Conservation (phyloP, 805 yeast species). For the Pichia membranifaciens region DNA sequence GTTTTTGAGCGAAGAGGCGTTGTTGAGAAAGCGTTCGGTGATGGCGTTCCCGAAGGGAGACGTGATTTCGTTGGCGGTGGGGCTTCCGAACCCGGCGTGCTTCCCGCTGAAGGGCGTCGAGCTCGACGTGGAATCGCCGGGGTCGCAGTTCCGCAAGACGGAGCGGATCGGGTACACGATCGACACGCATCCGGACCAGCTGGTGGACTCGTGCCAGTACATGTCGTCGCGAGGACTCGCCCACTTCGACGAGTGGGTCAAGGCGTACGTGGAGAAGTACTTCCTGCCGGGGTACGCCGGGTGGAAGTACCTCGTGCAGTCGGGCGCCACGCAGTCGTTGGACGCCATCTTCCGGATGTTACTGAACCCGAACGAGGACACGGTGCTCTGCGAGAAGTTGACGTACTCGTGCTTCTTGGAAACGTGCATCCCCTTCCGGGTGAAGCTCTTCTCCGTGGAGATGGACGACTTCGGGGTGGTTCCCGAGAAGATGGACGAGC, state of each 20-base stretch:
- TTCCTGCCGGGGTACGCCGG: constrained; percentile 44
- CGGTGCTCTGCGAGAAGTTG: constrained; percentile 76
- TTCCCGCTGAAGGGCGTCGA: constrained; percentile 39
- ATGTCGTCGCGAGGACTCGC: constrained; percentile 44
- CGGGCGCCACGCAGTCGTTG: constrained; percentile 90
- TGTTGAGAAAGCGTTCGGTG: constrained; percentile 25
- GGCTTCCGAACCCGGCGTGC: constrained; percentile 47
- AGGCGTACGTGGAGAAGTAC: constrained; percentile 34
- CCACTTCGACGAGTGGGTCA: constrained; percentile 36
- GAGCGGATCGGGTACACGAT: constrained; percentile 29
- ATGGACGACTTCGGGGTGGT: constrained; percentile 76
- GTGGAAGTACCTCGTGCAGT: constrained; percentile 67
- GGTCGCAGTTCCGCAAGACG: constrained; percentile 38
- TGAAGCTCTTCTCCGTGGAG: constrained; percentile 62
- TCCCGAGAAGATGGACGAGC: constrained; percentile 59
- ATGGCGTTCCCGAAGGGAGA: constrained; percentile 27
- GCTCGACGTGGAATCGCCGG: constrained; percentile 32
- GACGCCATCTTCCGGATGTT: constrained; percentile 78
- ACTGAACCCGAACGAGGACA: constrained; percentile 64
- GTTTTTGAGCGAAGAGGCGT: constrained; percentile 19
- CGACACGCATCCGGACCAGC: constrained; percentile 20
- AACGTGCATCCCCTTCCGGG: constrained; percentile 68
- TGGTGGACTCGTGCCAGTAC: constrained; percentile 47
- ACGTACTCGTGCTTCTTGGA: constrained; percentile 82
- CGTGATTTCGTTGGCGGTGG: constrained; percentile 49